Evolutionary conservation across 108 stramenopile genomes (phyloP), one percentile per base, ranked within the genome.

Genomic region (Cyclotella baltica): DNA sequence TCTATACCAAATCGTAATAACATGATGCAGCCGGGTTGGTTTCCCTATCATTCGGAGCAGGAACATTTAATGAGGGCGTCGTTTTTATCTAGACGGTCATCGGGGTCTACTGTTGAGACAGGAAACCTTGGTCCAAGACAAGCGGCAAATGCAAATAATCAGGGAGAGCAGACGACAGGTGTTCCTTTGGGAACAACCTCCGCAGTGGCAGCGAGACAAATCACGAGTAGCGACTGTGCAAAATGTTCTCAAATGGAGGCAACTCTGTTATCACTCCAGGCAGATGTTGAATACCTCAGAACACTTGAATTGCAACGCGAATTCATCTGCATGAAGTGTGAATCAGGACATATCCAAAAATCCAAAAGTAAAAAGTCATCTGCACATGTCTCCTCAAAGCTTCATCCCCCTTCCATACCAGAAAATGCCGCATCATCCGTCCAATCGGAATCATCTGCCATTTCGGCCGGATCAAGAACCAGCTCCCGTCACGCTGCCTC

Each of bases 211-310:
- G 20, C 59, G 4, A 46, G 30, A 9, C 59, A 36, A 19, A 30
- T 53, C 50, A 47, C 33, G 25, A 28, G 8, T 20, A 25, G 18
- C n/a, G 38, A 77, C 31, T 80, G 85, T 53, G 64, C 62, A 56
- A 37, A 67, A 52, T 87, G 86, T 25, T 47, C 57, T 8, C 78
- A 76, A 55, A 62, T 81, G 75, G 83, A 84, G 62, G 31, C 57
- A 19, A 62, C 77, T 25, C 48, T 85, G 22, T 28, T 85, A 23
- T 63, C 81, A 22, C 43, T 88, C 35, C 79, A 70, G 30, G 73
- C 78, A 1, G 87, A 89, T 57, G 29, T 91, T 52, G 88, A 89
- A 55, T 88, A 88, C 46, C 31, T 91, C 6, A 75, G 88, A 27
- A 70, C 63, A 6, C 48, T 88, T 38, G 82, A 83, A 46, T 66